Base-by-base conservation (phyloP, 495 filamentous ascomycete species). In the Talaromyces liani region DNA sequence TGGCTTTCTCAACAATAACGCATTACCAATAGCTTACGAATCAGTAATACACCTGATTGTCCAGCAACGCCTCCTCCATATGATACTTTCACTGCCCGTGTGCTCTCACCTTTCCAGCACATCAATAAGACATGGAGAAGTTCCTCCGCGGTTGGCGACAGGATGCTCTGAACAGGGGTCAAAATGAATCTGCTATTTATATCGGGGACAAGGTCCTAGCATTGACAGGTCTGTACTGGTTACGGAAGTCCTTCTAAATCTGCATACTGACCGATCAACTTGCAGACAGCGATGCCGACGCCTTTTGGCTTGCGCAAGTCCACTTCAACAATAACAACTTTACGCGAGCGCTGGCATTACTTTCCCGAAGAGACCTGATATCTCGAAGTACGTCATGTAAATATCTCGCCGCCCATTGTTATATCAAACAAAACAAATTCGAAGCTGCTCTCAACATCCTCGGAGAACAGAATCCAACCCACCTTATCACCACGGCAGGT, bases 121-220 rank as follows among this genome's bases (percentile, higher is more conserved):
- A 58, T 9, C 16, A 4, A 39, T n/a, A n/a, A 31, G 33, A 34
- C 53, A 98, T 98, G 94, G 91, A 98, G 82, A 84, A 86, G 61
- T 96, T 92, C 68, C 84, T 99, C 58, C 87, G 91, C 64, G 87
- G 87, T 66, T 99, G 94, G 94, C 83, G 92, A 64, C 89, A 96
- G 75, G 91, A 97, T 79, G 91, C 92, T 63, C 75, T 93, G 65
- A 91, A 93, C 73, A 96, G 94, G 71, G 88, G 94, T 62, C 93
- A 99, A 70, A 91, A 96, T 74, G 93, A 97, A 56, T 87, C 94
- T 9, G 95, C 95, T 59, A 92, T 97, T 70, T 98, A 92, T 70
- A 91, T 98, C 67, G 93, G 91, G 24, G 94, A 99, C 80, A 98
- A 99, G 81, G 82, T 98, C 65, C 81, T 97, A 41, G 93, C 93